A percentile compares a stretch with the other conserved stretches of the same genome.
Conservation (phyloP, 345 rosid species). For the Citrus sinensis region DVS_A1.0 CM039163.1:106501-107000, state of each 20-base stretch:
- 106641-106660: constrained; percentile 73
- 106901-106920: background rate
- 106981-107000: constrained; percentile 62
- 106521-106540: constrained; percentile 15
- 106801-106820: constrained; percentile 99
- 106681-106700: constrained; percentile 44
- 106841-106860: constrained; percentile 62
- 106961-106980: constrained; percentile 43
- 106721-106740: constrained; percentile 3
- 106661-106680: constrained; percentile 70
- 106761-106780: constrained; percentile 60
- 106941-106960: constrained; percentile 7
- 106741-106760: constrained; percentile 5
- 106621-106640: constrained; percentile 64
- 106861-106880: constrained; percentile 27
- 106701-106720: constrained; percentile 24
- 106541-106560: constrained; percentile 12
- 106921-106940: background rate
- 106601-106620: constrained; percentile 46
- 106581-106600: constrained; percentile 8
- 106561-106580: constrained; percentile 7
- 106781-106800: constrained; percentile 78
- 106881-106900: constrained; percentile 11
- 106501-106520: constrained; percentile 59
- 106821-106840: constrained; percentile 75